phyloP scores from a whole-genome alignment of 208 protist species.

The Trypanosoma cruzi region DNA sequence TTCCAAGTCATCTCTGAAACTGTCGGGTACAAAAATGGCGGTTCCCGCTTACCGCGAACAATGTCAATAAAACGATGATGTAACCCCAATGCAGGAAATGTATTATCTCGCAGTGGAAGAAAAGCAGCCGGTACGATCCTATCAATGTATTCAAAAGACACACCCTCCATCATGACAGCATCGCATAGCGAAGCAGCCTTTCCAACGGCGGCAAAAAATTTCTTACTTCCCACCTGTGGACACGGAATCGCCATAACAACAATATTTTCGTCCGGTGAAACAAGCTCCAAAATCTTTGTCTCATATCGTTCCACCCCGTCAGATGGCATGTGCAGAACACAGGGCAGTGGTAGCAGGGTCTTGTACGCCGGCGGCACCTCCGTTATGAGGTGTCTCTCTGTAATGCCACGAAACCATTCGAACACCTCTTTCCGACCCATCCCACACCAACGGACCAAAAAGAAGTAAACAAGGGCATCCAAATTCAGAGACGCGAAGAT shows the following conservation, averaged over 20 bases:
- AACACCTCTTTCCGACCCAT: conserved; percentile 46
- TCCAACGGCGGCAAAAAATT: conserved; percentile 69
- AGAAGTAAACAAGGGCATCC: conserved; percentile 65
- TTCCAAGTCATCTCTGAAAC: conserved; percentile 46
- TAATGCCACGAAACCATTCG: conserved; percentile 67
- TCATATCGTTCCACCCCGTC: conserved; percentile 41
- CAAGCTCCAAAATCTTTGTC: conserved; percentile 74
- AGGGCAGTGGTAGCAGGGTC: conserved; percentile 65
- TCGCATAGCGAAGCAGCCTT: conserved; percentile 51
- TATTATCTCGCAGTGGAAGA: conserved; percentile 77
- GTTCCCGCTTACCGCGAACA: conserved; percentile 49
- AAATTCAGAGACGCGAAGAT: conserved; percentile 54
- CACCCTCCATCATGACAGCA: conserved; percentile 70
- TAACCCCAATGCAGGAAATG: conserved; percentile 74
- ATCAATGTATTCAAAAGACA: conserved; percentile 71
- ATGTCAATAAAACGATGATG: conserved; percentile 87
- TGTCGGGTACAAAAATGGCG: conserved; percentile 82
- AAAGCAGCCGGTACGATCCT: conserved; percentile 64
- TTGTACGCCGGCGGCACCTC: conserved; percentile 80
- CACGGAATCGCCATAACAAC: conserved; percentile 74
- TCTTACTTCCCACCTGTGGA: conserved; percentile 57
- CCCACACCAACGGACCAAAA: conserved; percentile 46
- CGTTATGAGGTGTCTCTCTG: conserved; percentile 52
- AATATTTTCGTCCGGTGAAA: conserved; percentile 42
- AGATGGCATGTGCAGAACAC: conserved; percentile 30